These are phyloP conservation scores for Globisporangium sylvaticum DNA, from an alignment of 352 stramenopile genomes.

Conservation along the genomic window DNA sequence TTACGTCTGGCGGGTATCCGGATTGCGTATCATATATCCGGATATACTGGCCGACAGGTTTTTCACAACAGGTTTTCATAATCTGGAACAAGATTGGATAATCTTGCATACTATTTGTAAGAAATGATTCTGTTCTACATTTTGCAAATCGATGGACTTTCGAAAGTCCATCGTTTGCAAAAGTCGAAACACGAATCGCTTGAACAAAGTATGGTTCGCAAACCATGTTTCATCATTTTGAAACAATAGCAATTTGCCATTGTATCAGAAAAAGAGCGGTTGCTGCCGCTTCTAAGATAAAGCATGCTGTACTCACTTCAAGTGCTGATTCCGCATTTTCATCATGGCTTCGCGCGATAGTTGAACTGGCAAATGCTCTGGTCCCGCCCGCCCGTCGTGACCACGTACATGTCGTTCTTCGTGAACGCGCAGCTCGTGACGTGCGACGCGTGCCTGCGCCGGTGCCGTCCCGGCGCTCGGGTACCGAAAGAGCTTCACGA, in stretches of 20 bases:
- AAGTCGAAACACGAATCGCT: too few species aligned
- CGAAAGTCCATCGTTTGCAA: too few species aligned
- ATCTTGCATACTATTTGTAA: too few species aligned
- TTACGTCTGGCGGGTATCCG: too few species aligned
- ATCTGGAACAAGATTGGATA: too few species aligned
- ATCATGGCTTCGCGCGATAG: slow-evolving; percentile 5
- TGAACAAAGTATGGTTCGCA: too few species aligned
- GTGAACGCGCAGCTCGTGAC: slow-evolving; percentile 72
- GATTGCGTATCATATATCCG: too few species aligned
- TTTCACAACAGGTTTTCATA: too few species aligned
- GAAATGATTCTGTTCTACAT: too few species aligned
- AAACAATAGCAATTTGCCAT: neutral
- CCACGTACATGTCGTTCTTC: slow-evolving; percentile 56
- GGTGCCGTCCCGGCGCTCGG: slow-evolving; percentile 26
- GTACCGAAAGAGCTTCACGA: slow-evolving; percentile 69
- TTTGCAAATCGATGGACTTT: too few species aligned
- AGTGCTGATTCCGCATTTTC: neutral
- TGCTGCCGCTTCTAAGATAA: neutral
- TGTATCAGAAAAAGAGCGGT: too few species aligned
- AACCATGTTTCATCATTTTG: neutral
- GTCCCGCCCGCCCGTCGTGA: slow-evolving; percentile 72
- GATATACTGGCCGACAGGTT: too few species aligned
- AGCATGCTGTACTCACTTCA: neutral
- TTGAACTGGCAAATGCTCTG: slow-evolving; percentile 81
- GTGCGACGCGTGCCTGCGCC: slow-evolving; percentile 23